Evolutionary conservation across 2,329 filamentous ascomycete genomes (phyloP), one percentile per base, ranked within the genome.

Genomic region (Pseudonectria foliicola): DNA sequence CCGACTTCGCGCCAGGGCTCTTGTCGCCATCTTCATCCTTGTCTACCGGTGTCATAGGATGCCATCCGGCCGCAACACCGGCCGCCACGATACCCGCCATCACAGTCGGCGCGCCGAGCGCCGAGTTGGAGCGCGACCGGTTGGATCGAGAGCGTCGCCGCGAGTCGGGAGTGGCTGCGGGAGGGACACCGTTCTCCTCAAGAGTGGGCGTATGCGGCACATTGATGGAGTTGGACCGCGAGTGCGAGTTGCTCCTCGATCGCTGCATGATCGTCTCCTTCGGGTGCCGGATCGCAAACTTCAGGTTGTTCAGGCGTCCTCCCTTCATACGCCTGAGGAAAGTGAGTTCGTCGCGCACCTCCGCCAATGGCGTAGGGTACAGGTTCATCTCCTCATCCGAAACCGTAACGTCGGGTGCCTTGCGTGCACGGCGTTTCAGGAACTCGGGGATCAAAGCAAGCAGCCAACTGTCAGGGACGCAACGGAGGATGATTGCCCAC

Each of bases 31-130:
- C 49, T 10, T 45, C 38, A 11, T 48, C 45, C 24, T 53, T 52
- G 25, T 50, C 50, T 3, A 51, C 48, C 13, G 54, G 52, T 26
- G 45, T 48, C 35, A 79, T 73, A 1, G 84, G 84, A 31, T 82
- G 85, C 83, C 83, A 89, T 21, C 80, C 82, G 11, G 79, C 82
- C 24, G 78, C 83, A 24, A 89, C 75, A 51, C 80, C 82, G 28
- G 82, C 84, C 7, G 83, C 85, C 32, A 89, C 77, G 38, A 89
- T 81, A 41, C 85, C 85, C n/a, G 84, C 82, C 84, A 88, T 88
- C 41, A 87, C 83, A 7, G 80, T 79, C 2, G 82, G 80, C 2
- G 83, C 81, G 10, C 80, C 83, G 10, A 89, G 69, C 2, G 82
- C 82, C 18, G 82, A 87, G 57, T 81, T 81, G 27, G 73, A 76